Evolutionary conservation across 2,329 filamentous ascomycete species (phyloP).

Genomic region (Passalora sequoiae): DNA sequence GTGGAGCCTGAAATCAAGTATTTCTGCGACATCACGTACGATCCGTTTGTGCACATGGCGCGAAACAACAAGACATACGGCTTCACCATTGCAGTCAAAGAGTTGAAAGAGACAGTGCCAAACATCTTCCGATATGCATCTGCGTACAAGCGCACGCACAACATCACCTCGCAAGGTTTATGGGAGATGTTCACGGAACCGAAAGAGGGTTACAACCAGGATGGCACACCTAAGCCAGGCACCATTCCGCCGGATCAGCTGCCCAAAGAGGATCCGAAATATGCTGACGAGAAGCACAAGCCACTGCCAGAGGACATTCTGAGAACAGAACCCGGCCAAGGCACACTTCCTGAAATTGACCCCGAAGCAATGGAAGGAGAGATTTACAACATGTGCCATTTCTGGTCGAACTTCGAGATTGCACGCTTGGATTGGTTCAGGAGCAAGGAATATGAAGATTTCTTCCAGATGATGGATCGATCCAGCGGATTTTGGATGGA

Average conservation of each 20-base stretch:
- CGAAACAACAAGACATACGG: slow-evolving; percentile 95
- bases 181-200: slow-evolving; percentile 99
- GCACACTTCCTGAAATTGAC: slow-evolving; percentile 73
- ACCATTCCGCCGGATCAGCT: slow-evolving; percentile 34
- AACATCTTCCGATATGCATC: slow-evolving; percentile 99
- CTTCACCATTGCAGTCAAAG: slow-evolving; percentile 97
- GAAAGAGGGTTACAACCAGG: slow-evolving; percentile 54
- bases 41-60: slow-evolving; percentile 94
- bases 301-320: slow-evolving; percentile 75
- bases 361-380: slow-evolving; percentile 94
- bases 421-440: slow-evolving; percentile 91
- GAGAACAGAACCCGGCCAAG: slow-evolving; percentile 65
- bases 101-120: slow-evolving; percentile 92
- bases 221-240: slow-evolving; percentile 46
- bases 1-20: slow-evolving; percentile 99
- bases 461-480: slow-evolving; percentile 98
- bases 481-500: slow-evolving; percentile 99
- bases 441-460: slow-evolving; percentile 94
- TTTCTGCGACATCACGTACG: slow-evolving; percentile 99
- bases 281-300: slow-evolving; percentile 61
- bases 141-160: slow-evolving; percentile 90
- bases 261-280: slow-evolving; percentile 51
- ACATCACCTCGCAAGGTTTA: slow-evolving; percentile 81
- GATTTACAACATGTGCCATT: slow-evolving; percentile 99
- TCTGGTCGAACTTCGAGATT: slow-evolving; percentile 99